Evolutionary conservation across 2,329 filamentous ascomycete species (phyloP).

Genomic region (Phyllosticta ampelicida): DNA sequence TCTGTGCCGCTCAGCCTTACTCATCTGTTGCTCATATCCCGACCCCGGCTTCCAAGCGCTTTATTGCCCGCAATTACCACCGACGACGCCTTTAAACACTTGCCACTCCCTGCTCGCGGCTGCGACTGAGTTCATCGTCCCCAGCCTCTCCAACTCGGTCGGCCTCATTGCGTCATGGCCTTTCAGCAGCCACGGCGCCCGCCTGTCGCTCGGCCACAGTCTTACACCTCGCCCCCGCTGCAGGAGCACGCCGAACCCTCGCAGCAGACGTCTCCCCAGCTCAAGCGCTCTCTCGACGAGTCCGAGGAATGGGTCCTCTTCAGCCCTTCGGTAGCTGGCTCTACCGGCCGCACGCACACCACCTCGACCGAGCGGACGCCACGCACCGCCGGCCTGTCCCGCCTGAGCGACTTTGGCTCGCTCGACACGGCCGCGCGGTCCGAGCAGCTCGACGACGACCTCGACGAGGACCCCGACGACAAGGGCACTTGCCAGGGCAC

Average conservation of each 20-base stretch:
- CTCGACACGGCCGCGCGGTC: conserved; percentile 59
- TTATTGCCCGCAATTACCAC: background rate
- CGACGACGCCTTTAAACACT: background rate
- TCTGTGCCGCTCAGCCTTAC: conserved; percentile 1
- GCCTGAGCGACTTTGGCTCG: conserved; percentile 70
- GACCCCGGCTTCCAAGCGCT: conserved; percentile 1
- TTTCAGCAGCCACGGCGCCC: conserved; percentile 30
- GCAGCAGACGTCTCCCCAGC: conserved; percentile 24
- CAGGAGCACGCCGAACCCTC: conserved; percentile 8
- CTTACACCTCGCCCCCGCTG: conserved; percentile 21
- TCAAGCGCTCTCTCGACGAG: conserved; percentile 48
- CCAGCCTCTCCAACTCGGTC: background rate
- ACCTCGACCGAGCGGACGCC: conserved; percentile 53
- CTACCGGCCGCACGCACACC: conserved; percentile 58
- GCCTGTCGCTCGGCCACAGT: conserved; percentile 23
- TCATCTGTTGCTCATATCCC: conserved; percentile 6
- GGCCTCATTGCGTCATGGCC: conserved; percentile 20
- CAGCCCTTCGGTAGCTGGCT: conserved; percentile 50
- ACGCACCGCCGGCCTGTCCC: conserved; percentile 58
- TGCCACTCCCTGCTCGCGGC: background rate
- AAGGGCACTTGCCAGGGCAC: conserved; percentile 33
- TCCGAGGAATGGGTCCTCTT: conserved; percentile 96
- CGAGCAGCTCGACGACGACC: conserved; percentile 35
- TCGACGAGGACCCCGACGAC: conserved; percentile 36
- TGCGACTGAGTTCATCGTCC: background rate